phyloP scores from a whole-genome alignment of 306 rosid species.

The Citrullus mucosospermus region DNA sequence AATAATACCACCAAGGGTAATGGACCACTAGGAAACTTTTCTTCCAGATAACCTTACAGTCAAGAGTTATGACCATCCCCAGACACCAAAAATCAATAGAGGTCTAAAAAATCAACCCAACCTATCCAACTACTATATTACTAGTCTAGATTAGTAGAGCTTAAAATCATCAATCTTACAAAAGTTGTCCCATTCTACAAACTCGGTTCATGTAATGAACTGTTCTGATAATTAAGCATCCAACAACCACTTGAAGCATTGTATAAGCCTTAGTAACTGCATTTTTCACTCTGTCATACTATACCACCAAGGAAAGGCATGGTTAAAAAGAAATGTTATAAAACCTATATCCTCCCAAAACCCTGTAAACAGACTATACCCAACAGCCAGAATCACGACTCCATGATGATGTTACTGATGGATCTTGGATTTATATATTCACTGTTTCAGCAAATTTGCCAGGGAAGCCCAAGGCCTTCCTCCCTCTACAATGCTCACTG shows the following conservation, averaged over 20 bases:
- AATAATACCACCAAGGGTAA: background rate
- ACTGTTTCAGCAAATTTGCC: too few species aligned
- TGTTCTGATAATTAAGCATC: background rate
- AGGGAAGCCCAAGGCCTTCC: too few species aligned
- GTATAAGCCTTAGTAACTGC: background rate
- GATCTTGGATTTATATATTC: too few species aligned
- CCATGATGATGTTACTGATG: too few species aligned
- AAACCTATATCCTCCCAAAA: background rate
- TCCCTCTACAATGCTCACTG: too few species aligned
- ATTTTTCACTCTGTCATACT: background rate
- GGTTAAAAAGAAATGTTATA: background rate
- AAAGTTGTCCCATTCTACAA: background rate
- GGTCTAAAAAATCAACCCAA: background rate
- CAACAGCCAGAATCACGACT: too few species aligned
- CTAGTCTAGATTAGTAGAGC: background rate
- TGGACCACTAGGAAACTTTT: background rate
- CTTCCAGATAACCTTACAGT: background rate
- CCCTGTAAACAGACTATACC: background rate
- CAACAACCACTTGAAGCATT: background rate
- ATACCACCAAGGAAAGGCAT: background rate
- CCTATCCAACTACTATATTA: background rate
- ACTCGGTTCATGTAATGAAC: background rate
- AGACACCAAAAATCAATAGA: background rate
- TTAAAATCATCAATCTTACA: background rate
- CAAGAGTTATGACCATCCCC: background rate